These are phyloP conservation scores for Orbilia javanica DNA, from an alignment of 2,329 filamentous ascomycete species.

Conservation along the genomic window DNA sequence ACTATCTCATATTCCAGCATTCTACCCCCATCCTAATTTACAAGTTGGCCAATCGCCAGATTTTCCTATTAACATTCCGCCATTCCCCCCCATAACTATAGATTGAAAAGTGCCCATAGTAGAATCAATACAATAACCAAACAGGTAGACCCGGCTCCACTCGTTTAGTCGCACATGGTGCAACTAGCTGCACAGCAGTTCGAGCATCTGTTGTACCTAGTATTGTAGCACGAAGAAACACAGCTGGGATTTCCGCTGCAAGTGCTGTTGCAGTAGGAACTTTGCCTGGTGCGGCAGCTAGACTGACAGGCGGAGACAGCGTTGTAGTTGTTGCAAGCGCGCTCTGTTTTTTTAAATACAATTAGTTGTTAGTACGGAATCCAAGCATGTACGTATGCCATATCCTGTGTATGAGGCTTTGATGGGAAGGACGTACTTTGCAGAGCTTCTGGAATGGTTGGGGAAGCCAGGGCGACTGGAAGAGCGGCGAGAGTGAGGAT, in stretches of 20 bases:
- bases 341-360: neutral
- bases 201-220: conserved; percentile 2
- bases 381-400: too few species aligned
- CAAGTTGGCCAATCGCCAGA: too few species aligned
- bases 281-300: neutral
- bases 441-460: neutral
- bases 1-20: too few species aligned
- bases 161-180: too few species aligned
- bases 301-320: neutral
- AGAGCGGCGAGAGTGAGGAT: neutral
- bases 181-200: neutral
- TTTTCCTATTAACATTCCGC: too few species aligned
- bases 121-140: too few species aligned
- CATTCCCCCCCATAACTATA: too few species aligned
- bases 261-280: neutral
- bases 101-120: too few species aligned
- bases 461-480: neutral
- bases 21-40: too few species aligned
- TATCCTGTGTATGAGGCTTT: neutral
- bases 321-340: neutral
- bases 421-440: neutral
- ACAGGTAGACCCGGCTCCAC: too few species aligned
- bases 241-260: neutral
- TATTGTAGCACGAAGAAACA: neutral
- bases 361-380: neutral